Base-by-base conservation (phyloP, 2,329 filamentous ascomycete genomes). In the Exophiala sideris region DNA sequence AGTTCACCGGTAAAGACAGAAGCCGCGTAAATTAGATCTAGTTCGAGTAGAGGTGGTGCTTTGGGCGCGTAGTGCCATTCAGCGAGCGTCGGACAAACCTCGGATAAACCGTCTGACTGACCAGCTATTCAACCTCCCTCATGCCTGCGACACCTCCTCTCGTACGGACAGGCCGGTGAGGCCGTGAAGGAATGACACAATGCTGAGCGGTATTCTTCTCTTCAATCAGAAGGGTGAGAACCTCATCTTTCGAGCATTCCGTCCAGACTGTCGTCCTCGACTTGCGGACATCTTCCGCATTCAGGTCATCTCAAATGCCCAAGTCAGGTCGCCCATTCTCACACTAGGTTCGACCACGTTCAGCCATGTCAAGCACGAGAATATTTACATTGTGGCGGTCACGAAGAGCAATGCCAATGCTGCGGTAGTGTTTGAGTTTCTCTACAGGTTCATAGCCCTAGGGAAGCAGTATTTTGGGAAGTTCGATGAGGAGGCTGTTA, bases 191-290 rank as follows among this genome's bases (percentile, higher is more conserved):
- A 18, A 42, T 38, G 36, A 20, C 56, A 61, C 47, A 33, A 99
- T 99, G 95, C 80, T 99, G 65, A 97, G 92, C 65, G 94, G 94
- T 56, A 92, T 99, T 68, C 85, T 99, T 64, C 86, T 99, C 65
- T 99, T 99, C 82, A 99, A 99, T 66, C 94, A 99, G 73, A 99
- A 99, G 77, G 94, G 94, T 76, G 94, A 99, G 79, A 96, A 99
- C 75, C 89, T 99, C 69, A 99, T 99, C 74, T 96, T 99, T 79
- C 90, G 94, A 69, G 91, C 94, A 67, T 99, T 99, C 76, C 91
- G 94, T 69, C 96, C 96, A 72, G 95, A 99, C 77, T 97, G 94
- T 76, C 90, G 95, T 53, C 94, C 94, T 51, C 90, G 94, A 49
- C 88, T 99, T 62, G 94, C 94, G 76, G 94, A 99, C 71, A 92